phyloP scores from a whole-genome alignment of 164 flowering plant species.

The Stephania japonica region DNA sequence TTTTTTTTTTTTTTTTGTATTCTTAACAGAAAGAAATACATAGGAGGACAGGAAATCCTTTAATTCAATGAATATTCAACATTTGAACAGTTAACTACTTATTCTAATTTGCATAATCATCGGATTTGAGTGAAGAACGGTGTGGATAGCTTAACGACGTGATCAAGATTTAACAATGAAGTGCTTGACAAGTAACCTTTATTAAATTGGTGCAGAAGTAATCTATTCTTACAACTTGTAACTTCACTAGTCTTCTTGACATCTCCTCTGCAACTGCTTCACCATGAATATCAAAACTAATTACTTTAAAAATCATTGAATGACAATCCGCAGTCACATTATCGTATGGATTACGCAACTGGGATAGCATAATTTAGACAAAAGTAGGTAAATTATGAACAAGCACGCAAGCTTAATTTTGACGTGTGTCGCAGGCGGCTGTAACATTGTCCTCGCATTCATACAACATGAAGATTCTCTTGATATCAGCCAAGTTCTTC shows the following conservation, averaged over 20 bases:
- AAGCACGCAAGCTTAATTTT: not conserved
- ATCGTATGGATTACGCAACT: not conserved
- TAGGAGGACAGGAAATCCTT: not conserved
- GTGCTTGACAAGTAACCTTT: not conserved
- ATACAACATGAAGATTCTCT: not conserved
- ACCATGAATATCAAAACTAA: not conserved
- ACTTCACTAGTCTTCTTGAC: not conserved
- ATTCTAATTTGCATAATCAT: not conserved
- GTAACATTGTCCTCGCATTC: not conserved
- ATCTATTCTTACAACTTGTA: not conserved
- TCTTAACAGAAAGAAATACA: not conserved
- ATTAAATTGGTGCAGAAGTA: not conserved
- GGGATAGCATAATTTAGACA: not conserved
- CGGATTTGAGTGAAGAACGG: not conserved
- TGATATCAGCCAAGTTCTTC: too few relatives aligned
- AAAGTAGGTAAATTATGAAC: not conserved
- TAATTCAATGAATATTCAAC: not conserved
- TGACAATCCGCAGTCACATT: not conserved
- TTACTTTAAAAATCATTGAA: not conserved
- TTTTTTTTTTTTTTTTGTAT: not conserved
- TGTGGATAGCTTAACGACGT: not conserved
- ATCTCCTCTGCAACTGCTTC: slow-evolving; percentile 1
- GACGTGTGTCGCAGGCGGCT: not conserved
- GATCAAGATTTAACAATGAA: slow-evolving; percentile 5
- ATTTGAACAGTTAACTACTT: not conserved